A percentile compares a stretch with the other conserved stretches of the same genome.
Conservation (phyloP, 305 asterid genomes). For the Stenogyne calaminthoides region DNA sequence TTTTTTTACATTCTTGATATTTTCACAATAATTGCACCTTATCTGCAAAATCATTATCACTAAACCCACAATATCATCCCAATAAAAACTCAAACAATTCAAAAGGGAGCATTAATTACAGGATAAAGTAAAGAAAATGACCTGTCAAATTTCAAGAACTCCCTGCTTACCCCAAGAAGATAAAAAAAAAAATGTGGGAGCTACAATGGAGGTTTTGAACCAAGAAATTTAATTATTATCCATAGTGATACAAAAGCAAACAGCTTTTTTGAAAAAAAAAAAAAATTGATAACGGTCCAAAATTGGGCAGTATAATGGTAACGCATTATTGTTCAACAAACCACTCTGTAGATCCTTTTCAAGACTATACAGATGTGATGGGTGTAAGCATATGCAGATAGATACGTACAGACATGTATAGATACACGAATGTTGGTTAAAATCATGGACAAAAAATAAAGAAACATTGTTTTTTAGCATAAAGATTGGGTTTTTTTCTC, state of each 20-base stretch:
- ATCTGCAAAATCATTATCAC: slow-evolving; percentile 5
- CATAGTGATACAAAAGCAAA: too few relatives aligned
- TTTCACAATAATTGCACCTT: slow-evolving; percentile 22
- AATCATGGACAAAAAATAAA: too few relatives aligned
- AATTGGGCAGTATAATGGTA: too few relatives aligned
- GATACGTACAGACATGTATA: too few relatives aligned
- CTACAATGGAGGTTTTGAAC: slow-evolving; percentile 30
- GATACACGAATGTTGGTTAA: too few relatives aligned
- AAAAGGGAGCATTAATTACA: slow-evolving; percentile 28
- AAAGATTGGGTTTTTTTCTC: not conserved
- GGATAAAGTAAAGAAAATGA: slow-evolving; percentile 18
- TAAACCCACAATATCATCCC: not conserved
- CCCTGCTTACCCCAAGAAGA: slow-evolving; percentile 24
- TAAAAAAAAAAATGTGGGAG: slow-evolving; percentile 21
- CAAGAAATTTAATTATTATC: slow-evolving; percentile 39
- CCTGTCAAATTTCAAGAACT: slow-evolving; percentile 26
- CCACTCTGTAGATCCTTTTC: too few relatives aligned
- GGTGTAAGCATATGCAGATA: too few relatives aligned
- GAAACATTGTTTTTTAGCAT: slow-evolving; percentile 3
- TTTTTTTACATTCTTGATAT: not conserved
- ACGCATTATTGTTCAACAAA: too few relatives aligned
- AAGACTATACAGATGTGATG: too few relatives aligned
- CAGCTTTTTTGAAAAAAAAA: too few relatives aligned
- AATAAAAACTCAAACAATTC: not conserved
- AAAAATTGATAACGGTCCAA: too few relatives aligned